Percentiles rank a stretch among this genome's conserved stretches.
These are phyloP conservation scores for Sclerotinia spermophila DNA, from an alignment of 2,329 filamentous ascomycete genomes.

Conservation along the genomic window DNA sequence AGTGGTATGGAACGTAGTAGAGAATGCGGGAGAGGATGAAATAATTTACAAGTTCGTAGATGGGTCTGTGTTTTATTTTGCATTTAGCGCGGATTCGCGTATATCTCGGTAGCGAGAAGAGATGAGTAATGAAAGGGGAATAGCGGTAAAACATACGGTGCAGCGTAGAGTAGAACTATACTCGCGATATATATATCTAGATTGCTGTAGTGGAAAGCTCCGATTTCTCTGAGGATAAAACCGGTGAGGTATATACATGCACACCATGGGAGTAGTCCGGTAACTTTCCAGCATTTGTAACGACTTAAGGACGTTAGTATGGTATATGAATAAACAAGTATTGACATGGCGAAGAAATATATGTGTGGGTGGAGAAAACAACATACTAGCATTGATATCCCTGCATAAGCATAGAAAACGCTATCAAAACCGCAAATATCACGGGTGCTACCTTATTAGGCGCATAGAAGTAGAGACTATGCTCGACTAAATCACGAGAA, in stretches of 20 bases:
- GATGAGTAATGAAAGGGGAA: neutral
- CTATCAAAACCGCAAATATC: conserved; percentile 48
- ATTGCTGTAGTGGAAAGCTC: conserved; percentile 48
- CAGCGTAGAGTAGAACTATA: conserved; percentile 33
- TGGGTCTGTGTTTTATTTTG: conserved; percentile 42
- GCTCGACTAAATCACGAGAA: conserved; percentile 25
- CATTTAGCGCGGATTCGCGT: neutral
- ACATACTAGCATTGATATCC: conserved; percentile 55
- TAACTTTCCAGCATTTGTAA: conserved; percentile 55
- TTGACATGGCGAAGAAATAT: neutral
- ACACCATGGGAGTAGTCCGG: conserved; percentile 52
- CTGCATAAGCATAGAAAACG: conserved; percentile 46
- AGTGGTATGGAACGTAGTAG: conserved; percentile 58
- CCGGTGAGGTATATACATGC: conserved; percentile 53
- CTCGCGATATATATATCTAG: conserved; percentile 47
- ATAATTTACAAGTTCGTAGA: conserved; percentile 60
- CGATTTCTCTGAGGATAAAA: conserved; percentile 52
- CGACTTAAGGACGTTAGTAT: conserved; percentile 39
- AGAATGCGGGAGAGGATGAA: conserved; percentile 57
- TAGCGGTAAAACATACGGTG: conserved; percentile 27
- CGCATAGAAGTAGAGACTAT: conserved; percentile 47
- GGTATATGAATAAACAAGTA: neutral
- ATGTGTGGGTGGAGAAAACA: neutral
- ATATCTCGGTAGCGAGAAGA: neutral
- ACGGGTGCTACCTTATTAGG: conserved; percentile 54